Evolutionary conservation across 208 protist species (phyloP).

Genomic region (Leishmania turanica): DNA sequence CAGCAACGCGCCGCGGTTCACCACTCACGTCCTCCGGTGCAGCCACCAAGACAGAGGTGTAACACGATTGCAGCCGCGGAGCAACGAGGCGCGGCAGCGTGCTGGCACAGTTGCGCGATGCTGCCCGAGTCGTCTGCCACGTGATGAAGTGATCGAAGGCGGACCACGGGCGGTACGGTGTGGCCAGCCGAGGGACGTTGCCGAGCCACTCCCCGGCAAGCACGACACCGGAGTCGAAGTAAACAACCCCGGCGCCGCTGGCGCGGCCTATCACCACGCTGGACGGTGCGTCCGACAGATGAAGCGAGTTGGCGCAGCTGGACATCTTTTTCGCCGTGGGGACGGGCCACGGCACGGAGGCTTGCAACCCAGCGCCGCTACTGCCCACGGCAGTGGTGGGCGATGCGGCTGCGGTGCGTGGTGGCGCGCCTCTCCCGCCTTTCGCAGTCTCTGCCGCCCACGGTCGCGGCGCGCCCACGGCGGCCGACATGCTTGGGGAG

Average conservation of each 20-base stretch:
- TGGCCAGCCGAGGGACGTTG: conserved; percentile 58
- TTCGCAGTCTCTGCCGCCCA: neutral
- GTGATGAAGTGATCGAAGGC: conserved; percentile 51
- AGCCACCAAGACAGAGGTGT: conserved; percentile 5
- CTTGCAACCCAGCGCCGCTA: neutral
- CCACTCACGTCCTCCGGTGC: conserved; percentile 27
- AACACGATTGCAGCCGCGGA: conserved; percentile 34
- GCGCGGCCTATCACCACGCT: conserved; percentile 37
- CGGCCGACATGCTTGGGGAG: conserved; percentile 18
- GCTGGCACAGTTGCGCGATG: conserved; percentile 16
- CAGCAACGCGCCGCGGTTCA: conserved; percentile 11
- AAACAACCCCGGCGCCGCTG: conserved; percentile 43
- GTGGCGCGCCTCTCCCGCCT: neutral
- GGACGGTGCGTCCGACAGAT: conserved; percentile 21
- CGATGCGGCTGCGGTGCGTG: neutral
- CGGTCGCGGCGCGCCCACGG: neutral
- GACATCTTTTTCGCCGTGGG: conserved; percentile 20
- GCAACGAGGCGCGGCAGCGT: conserved; percentile 15
- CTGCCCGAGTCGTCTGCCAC: conserved; percentile 24
- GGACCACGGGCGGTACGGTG: conserved; percentile 62
- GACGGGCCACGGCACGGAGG: neutral
- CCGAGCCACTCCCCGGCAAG: conserved; percentile 54
- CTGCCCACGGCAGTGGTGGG: neutral
- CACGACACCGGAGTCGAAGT: conserved; percentile 70
- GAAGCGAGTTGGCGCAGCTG: conserved; percentile 16